Evolutionary conservation across 306 rosid species (phyloP).

Genomic region (Canavalia ensiformis): DNA sequence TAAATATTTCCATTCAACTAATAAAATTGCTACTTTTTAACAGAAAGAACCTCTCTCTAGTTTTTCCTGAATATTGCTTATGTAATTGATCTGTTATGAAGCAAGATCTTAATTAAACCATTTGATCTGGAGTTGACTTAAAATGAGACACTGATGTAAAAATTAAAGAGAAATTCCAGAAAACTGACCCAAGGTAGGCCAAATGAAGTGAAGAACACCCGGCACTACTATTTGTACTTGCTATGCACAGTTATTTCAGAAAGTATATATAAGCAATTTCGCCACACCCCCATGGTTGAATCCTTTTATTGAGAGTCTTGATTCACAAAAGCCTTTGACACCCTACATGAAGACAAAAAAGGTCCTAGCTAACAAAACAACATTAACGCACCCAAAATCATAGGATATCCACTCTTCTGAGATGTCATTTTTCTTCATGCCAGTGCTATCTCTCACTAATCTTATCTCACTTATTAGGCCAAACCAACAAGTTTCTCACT

Average conservation of each 20-base stretch:
- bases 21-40: neutral
- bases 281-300: conserved; percentile 43
- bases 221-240: neutral
- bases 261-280: conserved; percentile 43
- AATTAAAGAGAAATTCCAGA: neutral
- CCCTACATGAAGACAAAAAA: conserved; percentile 54
- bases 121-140: neutral
- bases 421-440: conserved; percentile 44
- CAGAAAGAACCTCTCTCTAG: neutral
- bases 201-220: neutral
- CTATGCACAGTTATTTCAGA: conserved; percentile 35
- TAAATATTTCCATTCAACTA: neutral
- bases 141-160: neutral
- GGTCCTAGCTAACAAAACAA: conserved; percentile 49
- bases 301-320: conserved; percentile 57
- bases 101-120: neutral
- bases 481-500: conserved; percentile 97
- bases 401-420: conserved; percentile 31
- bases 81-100: neutral
- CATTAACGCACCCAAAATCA: conserved; percentile 43
- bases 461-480: conserved; percentile 63
- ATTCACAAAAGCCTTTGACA: conserved; percentile 41
- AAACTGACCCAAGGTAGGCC: neutral
- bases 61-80: neutral
- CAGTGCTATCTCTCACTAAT: conserved; percentile 28